phyloP scores from a whole-genome alignment of 306 rosid species.

The Prunus mira region DNA sequence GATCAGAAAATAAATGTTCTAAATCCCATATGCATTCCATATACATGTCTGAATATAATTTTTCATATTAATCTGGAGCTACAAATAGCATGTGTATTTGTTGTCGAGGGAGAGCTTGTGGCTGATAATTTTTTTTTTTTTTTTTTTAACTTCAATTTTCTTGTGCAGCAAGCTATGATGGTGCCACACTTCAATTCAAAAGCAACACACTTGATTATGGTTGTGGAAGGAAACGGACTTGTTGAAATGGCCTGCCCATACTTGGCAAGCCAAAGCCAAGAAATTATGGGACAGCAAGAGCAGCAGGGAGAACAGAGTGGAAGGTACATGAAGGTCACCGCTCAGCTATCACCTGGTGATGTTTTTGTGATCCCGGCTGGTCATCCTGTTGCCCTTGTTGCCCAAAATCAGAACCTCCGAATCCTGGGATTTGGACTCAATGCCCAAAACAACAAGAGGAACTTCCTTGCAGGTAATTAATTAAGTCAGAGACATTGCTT shows the following conservation, averaged over 20 bases:
- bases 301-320: constrained; percentile 11
- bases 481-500: neutral
- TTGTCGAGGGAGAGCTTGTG: too few species aligned
- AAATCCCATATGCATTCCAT: neutral
- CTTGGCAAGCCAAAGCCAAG: constrained; percentile 19
- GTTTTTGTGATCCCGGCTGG: constrained; percentile 34
- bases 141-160: neutral
- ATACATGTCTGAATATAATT: neutral
- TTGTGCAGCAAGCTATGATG: constrained; percentile 37
- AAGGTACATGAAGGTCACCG: neutral
- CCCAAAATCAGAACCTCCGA: constrained; percentile 10
- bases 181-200: constrained; percentile 46
- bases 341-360: constrained; percentile 27
- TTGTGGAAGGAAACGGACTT: constrained; percentile 39
- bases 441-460: constrained; percentile 20
- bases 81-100: too few species aligned
- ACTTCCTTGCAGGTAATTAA: constrained; percentile 31
- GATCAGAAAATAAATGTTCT: neutral
- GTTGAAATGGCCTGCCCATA: constrained; percentile 49
- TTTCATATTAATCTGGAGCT: too few species aligned
- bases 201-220: constrained; percentile 23
- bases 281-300: neutral
- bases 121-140: neutral
- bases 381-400: constrained; percentile 25
- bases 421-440: constrained; percentile 32